These are phyloP conservation scores for Penicillium mononematosum DNA, from an alignment of 495 filamentous ascomycete species.

Conservation along the genomic window DNA sequence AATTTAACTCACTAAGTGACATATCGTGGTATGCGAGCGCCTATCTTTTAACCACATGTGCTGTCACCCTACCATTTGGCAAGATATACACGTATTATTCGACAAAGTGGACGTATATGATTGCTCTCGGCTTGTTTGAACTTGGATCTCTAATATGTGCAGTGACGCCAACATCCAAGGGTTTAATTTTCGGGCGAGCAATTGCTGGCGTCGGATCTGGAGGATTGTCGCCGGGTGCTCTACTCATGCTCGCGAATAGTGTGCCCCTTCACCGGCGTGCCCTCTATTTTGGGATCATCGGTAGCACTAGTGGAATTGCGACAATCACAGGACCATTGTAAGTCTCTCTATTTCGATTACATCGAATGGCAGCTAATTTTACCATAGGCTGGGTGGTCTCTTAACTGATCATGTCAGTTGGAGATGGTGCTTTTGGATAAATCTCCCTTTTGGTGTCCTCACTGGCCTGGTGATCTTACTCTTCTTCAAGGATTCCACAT, in stretches of 20 bases:
- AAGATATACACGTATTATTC: constrained; percentile 78
- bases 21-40: constrained; percentile 78
- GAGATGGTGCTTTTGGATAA: constrained; percentile 67
- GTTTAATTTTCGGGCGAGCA: constrained; percentile 80
- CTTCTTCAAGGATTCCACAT: constrained; percentile 56
- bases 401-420: constrained; percentile 61
- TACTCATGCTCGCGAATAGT: constrained; percentile 76
- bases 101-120: constrained; percentile 70
- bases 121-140: constrained; percentile 75
- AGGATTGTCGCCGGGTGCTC: constrained; percentile 76
- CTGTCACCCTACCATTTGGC: constrained; percentile 73
- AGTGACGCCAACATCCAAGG: constrained; percentile 67
- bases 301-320: constrained; percentile 76
- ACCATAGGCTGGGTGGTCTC: constrained; percentile 43
- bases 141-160: constrained; percentile 79
- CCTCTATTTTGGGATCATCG: constrained; percentile 71
- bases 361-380: neutral
- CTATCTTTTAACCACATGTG: constrained; percentile 69
- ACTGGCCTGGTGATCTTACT: constrained; percentile 59
- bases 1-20: constrained; percentile 72
- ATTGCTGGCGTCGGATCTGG: constrained; percentile 79
- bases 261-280: constrained; percentile 72
- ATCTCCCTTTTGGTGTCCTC: constrained; percentile 65
- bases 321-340: constrained; percentile 70
- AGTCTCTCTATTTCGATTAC: neutral